Evolutionary conservation across 345 rosid species (phyloP), one percentile per base, ranked within the genome.

Genomic region (Eucalyptus rudis): DNA sequence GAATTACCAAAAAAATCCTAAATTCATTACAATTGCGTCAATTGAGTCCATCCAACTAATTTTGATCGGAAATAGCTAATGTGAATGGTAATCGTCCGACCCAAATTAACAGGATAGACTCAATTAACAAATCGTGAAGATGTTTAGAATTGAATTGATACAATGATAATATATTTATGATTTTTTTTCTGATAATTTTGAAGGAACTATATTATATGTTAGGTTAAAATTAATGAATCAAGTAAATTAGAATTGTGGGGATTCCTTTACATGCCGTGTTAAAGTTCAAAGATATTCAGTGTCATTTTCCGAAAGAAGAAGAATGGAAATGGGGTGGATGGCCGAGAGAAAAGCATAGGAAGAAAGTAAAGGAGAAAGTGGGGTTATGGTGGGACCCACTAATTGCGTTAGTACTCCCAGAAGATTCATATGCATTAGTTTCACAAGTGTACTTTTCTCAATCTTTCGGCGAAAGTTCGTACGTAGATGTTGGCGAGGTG

Each of bases 21-120:
- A 51, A 52, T 52, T 52, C 2, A 52, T 52, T 52, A 4, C 0
- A 52, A 52, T 52, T 52, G 58, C 7, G 1, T 5, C 0, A 52
- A 7, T 52, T 52, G 2, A 19, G 4, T 52, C 58, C 0, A 52
- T 52, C 10, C 0, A 20, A 20, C 2, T 52, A 52, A 52, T 52
- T 52, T 52, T 52, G 58, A 52, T 52, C 0, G 25, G 10, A 52
- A 20, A 52, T 52, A 52, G 0, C 1, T 52, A 52, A 7, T 2
- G 0, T 52, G 25, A 8, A 20, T 52, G 24, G 9, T 10, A 52
- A 52, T 20, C 24, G 4, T 52, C 0, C 7, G 2, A 20, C 1
- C 0, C 10, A 52, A 52, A 52, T 2, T 20, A 10, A 52, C 0
- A 20, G 0, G 10, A 19, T 20, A 8, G 2, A 52, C 58, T 52